These are phyloP conservation scores for Ogataea kodamae DNA, from an alignment of 805 yeast genomes.

Conservation along the genomic window DNA sequence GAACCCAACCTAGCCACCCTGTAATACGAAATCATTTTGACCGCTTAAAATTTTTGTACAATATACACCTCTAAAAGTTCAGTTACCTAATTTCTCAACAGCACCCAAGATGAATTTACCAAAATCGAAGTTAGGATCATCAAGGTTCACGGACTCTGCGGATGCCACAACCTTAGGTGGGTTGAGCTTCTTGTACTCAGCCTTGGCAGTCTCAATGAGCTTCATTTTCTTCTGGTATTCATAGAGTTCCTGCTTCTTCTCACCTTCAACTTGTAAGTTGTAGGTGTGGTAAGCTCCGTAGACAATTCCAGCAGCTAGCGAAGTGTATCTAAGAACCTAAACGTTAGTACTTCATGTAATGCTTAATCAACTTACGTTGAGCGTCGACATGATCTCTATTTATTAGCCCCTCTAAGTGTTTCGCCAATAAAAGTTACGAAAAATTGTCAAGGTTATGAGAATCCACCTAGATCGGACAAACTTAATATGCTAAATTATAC, in stretches of 20 bases:
- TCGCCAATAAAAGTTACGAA: constrained; percentile 16
- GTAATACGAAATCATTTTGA: constrained; percentile 2
- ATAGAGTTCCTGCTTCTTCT: constrained; percentile 51
- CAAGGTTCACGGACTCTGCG: constrained; percentile 61
- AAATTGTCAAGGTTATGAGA: constrained; percentile 13
- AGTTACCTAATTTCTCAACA: constrained; percentile 47
- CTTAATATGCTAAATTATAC: constrained; percentile 1
- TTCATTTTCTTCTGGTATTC: constrained; percentile 64
- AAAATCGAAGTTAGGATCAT: constrained; percentile 87
- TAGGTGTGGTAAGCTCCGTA: constrained; percentile 88
- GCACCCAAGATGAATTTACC: constrained; percentile 66
- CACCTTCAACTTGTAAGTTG: constrained; percentile 58
- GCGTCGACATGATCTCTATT: constrained; percentile 40
- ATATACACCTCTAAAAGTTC: constrained; percentile 11
- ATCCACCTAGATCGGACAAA: background rate
- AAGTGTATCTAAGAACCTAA: constrained; percentile 87
- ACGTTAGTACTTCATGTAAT: constrained; percentile 1
- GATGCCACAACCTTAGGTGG: constrained; percentile 42
- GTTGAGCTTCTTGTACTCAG: constrained; percentile 70
- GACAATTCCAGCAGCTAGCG: constrained; percentile 81
- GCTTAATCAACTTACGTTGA: constrained; percentile 48
- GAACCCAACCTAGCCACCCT: constrained; percentile 1
- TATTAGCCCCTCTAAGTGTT: constrained; percentile 8
- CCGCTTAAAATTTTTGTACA: constrained; percentile 5
- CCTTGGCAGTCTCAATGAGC: constrained; percentile 84